Base-by-base conservation (phyloP, 2,329 filamentous ascomycete species). In the Aspergillus ruber region DNA sequence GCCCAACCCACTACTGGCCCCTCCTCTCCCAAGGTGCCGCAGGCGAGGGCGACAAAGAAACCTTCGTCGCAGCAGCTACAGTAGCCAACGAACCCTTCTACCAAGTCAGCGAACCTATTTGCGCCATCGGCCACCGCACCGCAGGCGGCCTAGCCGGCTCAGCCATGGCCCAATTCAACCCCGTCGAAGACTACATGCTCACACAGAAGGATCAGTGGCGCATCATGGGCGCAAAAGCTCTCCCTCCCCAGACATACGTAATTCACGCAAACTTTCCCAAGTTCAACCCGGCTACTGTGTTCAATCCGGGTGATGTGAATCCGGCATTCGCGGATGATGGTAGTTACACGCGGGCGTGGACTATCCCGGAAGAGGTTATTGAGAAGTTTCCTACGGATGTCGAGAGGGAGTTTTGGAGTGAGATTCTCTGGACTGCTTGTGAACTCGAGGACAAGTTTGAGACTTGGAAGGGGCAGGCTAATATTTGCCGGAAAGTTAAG, bases 31-130 rank as follows among this genome's bases (percentile, higher is more conserved):
- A 76, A 56, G 74, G 74, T 29, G 73, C 68, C 6, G 62, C 69
- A 0, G 75, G 74, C 9, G 66, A 76, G 57, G 75, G 75, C 13
- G 74, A 77, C 58, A 77, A 77, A 54, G 74, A 77, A 53, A 76
- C 74, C 0, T 77, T 77, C 52, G 56, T 74, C 13, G 63, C 70
- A 4, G 74, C 74, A 6, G 72, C 75, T 7, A 51, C 67, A 3
- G 70, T 62, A 9, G 56, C 74, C 1, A 56, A 60, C 4, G 61
- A 68, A 5, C 55, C 67, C 2, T 74, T 68, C 54, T 73, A 75
- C 52, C 62, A 68, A 29, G 73, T 76, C 41, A 62, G 60, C 27
- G 60, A 68, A 47, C 61, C 56, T 10, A 65, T 69, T 20, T 56
- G 57, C 27, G 60, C 65, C 33, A 60, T 68, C 39, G 64, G 64